Percentiles rank a stretch among this genome's conserved stretches.
Evolutionary conservation across 2,329 filamentous ascomycete species (phyloP).

Genomic region (Verruconis gallopava): DNA sequence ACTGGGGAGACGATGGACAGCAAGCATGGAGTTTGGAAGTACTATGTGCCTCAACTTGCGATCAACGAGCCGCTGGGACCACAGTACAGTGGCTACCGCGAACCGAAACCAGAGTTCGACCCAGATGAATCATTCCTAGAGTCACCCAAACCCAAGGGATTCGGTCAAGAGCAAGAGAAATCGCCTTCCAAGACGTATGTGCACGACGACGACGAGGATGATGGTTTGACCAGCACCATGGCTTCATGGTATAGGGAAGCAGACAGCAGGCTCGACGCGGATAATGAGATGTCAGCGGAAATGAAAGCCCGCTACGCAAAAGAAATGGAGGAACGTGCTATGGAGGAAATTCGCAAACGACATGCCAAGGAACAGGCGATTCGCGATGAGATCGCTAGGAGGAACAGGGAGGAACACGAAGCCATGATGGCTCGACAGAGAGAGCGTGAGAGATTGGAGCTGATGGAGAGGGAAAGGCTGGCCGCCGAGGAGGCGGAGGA

Average conservation of each 20-base stretch:
- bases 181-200: background rate
- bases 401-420: constrained; percentile 4
- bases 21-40: background rate
- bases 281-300: background rate
- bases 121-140: background rate
- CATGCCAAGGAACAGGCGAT: background rate
- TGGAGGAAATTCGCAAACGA: constrained; percentile 9
- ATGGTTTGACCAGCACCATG: background rate
- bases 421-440: background rate
- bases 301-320: background rate
- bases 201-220: background rate
- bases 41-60: background rate
- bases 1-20: background rate
- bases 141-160: background rate
- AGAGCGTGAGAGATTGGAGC: background rate
- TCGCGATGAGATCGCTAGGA: background rate
- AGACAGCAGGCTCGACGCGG: background rate
- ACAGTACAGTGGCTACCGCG: background rate
- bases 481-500: background rate
- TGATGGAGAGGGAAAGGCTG: background rate
- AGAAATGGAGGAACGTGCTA: constrained; percentile 8
- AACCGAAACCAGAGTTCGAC: background rate
- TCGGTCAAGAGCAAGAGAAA: background rate
- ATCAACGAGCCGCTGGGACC: background rate
- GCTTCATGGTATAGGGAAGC: background rate